These are phyloP conservation scores for Acanthamoeba sp. DNA, from an alignment of 208 protist species.

Conservation along the genomic window DNA sequence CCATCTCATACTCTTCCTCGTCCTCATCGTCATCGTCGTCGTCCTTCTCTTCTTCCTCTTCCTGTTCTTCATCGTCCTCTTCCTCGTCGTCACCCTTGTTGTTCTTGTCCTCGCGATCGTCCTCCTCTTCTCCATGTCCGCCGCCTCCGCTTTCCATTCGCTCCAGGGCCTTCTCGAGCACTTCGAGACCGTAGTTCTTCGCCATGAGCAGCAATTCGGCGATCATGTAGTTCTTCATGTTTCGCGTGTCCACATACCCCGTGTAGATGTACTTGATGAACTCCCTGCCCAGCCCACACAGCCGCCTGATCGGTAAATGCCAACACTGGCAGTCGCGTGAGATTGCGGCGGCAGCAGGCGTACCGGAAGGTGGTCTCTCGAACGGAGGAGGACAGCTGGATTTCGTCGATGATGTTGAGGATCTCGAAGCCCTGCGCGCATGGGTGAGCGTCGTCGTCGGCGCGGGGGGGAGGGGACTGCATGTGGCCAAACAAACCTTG, in stretches of 20 bases:
- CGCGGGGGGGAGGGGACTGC: too few species aligned
- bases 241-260: slow-evolving; percentile 49
- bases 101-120: not conserved
- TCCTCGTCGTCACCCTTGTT: not conserved
- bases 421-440: slow-evolving; percentile 24
- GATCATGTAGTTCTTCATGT: slow-evolving; percentile 72
- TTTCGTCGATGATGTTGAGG: slow-evolving; percentile 53
- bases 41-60: not conserved
- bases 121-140: not conserved
- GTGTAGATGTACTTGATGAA: slow-evolving; percentile 69
- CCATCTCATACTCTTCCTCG: not conserved
- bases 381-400: slow-evolving; percentile 38
- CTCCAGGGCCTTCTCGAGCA: slow-evolving; percentile 29
- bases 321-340: too few species aligned
- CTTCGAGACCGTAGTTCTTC: slow-evolving; percentile 53
- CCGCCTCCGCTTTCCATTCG: not conserved
- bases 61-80: not conserved
- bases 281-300: not conserved
- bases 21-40: not conserved
- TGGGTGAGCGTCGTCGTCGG: not conserved
- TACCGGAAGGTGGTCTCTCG: slow-evolving; percentile 70
- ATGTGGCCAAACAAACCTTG: not conserved
- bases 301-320: not conserved
- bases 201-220: slow-evolving; percentile 51
- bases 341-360: not conserved